phyloP scores from a whole-genome alignment of 345 rosid species.

The Brassica cretica region DNA sequence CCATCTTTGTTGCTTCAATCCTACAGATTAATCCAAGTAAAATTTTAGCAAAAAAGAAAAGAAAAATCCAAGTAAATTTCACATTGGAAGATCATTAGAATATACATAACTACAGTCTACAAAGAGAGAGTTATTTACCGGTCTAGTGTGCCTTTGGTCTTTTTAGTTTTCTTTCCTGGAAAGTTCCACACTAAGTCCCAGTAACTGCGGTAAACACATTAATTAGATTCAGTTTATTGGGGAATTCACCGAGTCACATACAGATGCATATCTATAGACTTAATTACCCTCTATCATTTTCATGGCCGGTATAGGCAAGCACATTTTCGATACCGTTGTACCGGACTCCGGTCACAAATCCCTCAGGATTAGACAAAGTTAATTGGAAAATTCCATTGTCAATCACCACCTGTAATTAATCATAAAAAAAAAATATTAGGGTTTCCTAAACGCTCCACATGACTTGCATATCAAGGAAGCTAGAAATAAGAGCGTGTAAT shows the following conservation, averaged over 20 bases:
- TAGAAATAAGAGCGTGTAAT: neutral
- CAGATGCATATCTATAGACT: neutral
- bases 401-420: constrained; percentile 59
- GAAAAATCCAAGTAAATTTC: constrained; percentile 10
- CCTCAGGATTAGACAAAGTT: constrained; percentile 71
- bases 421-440: constrained; percentile 3
- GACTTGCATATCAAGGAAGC: constrained; percentile 30
- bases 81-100: neutral
- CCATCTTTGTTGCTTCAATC: constrained; percentile 59
- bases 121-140: constrained; percentile 4
- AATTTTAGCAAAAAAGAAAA: neutral
- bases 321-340: constrained; percentile 71
- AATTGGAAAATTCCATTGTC: constrained; percentile 77
- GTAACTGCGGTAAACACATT: constrained; percentile 20
- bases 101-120: neutral
- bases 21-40: constrained; percentile 39
- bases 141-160: constrained; percentile 40
- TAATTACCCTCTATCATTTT: constrained; percentile 74
- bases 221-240: neutral
- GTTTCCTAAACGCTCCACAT: neutral
- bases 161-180: constrained; percentile 37
- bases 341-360: constrained; percentile 65
- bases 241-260: neutral
- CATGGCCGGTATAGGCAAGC: constrained; percentile 65
- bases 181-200: constrained; percentile 43